Evolutionary conservation across 192 early-diverging fungal genomes (phyloP).

Genomic region (Chytriomyces hyalinus): DNA sequence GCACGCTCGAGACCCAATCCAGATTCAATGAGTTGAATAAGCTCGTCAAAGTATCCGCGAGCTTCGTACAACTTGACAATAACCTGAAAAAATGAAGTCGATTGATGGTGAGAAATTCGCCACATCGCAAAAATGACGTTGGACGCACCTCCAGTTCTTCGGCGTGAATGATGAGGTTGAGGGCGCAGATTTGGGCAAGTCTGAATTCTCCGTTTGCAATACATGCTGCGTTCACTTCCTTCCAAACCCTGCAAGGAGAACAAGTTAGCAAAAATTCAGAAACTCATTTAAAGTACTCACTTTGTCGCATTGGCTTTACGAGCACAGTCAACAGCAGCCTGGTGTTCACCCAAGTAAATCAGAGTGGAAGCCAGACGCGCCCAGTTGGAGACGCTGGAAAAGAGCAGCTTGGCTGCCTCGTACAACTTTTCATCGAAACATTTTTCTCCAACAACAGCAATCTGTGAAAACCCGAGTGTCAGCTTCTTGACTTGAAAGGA

Average conservation of each 20-base stretch:
- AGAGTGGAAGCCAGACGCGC: conserved; percentile 94
- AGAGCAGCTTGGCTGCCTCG: conserved; percentile 92
- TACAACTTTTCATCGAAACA: conserved; percentile 93
- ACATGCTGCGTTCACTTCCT: conserved; percentile 97
- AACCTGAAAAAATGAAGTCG: conserved; percentile 41
- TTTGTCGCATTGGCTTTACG: conserved; percentile 98
- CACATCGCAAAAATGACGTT: background rate
- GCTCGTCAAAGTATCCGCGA: conserved; percentile 89
- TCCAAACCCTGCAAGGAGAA: conserved; percentile 80
- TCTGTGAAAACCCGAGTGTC: conserved; percentile 35
- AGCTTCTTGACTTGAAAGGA: background rate
- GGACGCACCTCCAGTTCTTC: conserved; percentile 83
- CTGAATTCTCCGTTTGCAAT: conserved; percentile 95
- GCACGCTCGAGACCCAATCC: conserved; percentile 96
- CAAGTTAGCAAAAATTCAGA: conserved; percentile 7
- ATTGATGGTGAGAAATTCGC: background rate
- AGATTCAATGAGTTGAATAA: conserved; percentile 88
- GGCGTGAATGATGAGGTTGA: conserved; percentile 94
- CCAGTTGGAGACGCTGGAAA: conserved; percentile 97
- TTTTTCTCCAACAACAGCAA: conserved; percentile 88
- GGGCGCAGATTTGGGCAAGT: conserved; percentile 96
- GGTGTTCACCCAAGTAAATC: conserved; percentile 93
- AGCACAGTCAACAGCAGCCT: conserved; percentile 96
- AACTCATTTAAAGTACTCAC: conserved; percentile 34
- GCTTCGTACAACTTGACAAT: conserved; percentile 87